phyloP scores from a whole-genome alignment of 805 yeast species.

The Lipomyces starkeyi region DNA sequence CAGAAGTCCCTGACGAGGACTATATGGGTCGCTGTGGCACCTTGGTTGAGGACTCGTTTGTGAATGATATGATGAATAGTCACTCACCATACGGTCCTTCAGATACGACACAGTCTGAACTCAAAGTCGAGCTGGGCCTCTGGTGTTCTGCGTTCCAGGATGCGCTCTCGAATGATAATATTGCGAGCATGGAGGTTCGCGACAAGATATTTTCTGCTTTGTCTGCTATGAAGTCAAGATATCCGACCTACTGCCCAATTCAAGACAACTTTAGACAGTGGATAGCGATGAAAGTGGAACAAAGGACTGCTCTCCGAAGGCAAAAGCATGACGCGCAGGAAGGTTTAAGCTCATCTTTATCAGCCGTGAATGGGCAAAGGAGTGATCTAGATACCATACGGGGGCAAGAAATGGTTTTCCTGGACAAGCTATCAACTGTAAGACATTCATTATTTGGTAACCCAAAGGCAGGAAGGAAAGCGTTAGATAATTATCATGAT shows the following conservation, averaged over 20 bases:
- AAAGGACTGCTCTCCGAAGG: constrained; percentile 14
- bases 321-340: background rate
- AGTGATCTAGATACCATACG: constrained; percentile 1
- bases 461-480: constrained; percentile 70
- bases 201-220: constrained; percentile 34
- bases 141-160: constrained; percentile 38
- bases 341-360: background rate
- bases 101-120: background rate
- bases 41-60: constrained; percentile 35
- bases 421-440: constrained; percentile 51
- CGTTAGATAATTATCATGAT: constrained; percentile 45
- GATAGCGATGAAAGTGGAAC: constrained; percentile 56
- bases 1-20: constrained; percentile 22
- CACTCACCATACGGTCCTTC: constrained; percentile 4
- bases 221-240: constrained; percentile 26
- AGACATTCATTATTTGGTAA: constrained; percentile 81
- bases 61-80: constrained; percentile 19
- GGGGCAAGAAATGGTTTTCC: constrained; percentile 48
- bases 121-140: constrained; percentile 26
- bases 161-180: constrained; percentile 22
- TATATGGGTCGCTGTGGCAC: constrained; percentile 32
- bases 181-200: constrained; percentile 18
- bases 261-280: constrained; percentile 62
- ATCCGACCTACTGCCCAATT: constrained; percentile 43
- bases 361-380: constrained; percentile 38